phyloP scores from a whole-genome alignment of 2,329 filamentous ascomycete genomes.

The Exserohilum rostratum region DNA sequence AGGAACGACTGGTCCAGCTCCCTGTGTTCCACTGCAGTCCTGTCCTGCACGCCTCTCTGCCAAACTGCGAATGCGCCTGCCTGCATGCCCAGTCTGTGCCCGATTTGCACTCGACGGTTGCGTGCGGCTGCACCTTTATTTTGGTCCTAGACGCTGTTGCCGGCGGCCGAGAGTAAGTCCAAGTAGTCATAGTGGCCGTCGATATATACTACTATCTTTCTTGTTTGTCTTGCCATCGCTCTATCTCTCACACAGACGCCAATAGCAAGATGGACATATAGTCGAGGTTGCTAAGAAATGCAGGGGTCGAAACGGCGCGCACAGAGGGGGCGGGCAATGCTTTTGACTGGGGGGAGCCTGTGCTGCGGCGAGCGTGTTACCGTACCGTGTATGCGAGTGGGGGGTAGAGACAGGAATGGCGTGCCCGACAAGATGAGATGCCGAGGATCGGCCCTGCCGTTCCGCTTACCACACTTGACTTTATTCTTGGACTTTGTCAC shows the following conservation, averaged over 20 bases:
- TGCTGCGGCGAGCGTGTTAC: neutral
- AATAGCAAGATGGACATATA: no score
- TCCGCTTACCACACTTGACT: neutral
- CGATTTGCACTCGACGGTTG: neutral
- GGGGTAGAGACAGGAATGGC: neutral
- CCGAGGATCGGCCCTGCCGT: constrained; percentile 2
- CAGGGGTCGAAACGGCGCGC: neutral
- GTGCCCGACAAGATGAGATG: neutral
- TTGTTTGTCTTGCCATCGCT: no score
- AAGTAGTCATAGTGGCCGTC: no score
- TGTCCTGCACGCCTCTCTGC: constrained; percentile 7
- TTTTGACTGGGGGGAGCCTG: neutral
- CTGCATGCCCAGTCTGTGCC: neutral
- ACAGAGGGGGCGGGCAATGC: neutral
- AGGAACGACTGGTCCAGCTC: constrained; percentile 17
- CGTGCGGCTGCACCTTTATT: neutral
- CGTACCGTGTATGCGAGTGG: neutral
- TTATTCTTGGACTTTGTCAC: neutral
- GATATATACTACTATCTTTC: no score
- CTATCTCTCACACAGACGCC: neutral
- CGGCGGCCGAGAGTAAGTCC: neutral
- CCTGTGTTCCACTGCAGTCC: constrained; percentile 8
- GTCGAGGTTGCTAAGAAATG: neutral
- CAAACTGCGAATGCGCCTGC: neutral
- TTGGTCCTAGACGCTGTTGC: neutral